phyloP scores from a whole-genome alignment of 176 grass and related monocot genomes.

The Calamus simplicifolius region DNA sequence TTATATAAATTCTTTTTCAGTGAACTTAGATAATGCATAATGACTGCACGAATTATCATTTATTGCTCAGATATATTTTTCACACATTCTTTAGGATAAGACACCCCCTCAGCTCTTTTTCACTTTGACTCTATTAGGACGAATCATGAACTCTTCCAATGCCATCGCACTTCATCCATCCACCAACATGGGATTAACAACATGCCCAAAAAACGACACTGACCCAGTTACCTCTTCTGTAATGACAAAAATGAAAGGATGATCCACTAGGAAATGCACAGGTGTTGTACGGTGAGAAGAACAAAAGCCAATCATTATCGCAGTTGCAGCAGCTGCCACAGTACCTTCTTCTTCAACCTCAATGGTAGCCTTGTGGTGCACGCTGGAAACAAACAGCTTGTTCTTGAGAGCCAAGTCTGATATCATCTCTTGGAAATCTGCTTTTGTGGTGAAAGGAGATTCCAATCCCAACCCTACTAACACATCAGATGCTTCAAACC shows the following conservation, averaged over 20 bases:
- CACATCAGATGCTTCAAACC: slow-evolving; percentile 15
- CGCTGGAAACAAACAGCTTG: slow-evolving; percentile 9
- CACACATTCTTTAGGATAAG: too few relatives aligned
- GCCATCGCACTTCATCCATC: too few relatives aligned
- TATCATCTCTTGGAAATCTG: slow-evolving; percentile 44
- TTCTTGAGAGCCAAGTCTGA: not conserved
- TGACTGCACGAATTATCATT: too few relatives aligned
- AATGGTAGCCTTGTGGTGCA: slow-evolving; percentile 44
- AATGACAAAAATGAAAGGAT: slow-evolving; percentile 40
- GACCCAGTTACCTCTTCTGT: slow-evolving; percentile 18
- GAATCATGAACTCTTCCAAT: too few relatives aligned
- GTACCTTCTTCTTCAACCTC: slow-evolving; percentile 68
- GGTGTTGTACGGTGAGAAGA: not conserved
- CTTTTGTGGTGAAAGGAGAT: slow-evolving; percentile 24
- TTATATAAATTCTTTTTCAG: too few relatives aligned
- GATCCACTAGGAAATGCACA: slow-evolving; percentile 36
- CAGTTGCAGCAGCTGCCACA: slow-evolving; percentile 35
- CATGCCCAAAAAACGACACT: slow-evolving; percentile 24
- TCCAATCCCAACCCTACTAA: slow-evolving; percentile 27
- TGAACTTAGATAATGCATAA: too few relatives aligned
- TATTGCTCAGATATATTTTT: too few relatives aligned
- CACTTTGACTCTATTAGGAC: too few relatives aligned
- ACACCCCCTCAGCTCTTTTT: too few relatives aligned
- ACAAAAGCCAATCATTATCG: not conserved
- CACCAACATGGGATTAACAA: slow-evolving; percentile 9